Percentiles rank a stretch among this genome's conserved stretches.
Conservation (phyloP, 495 filamentous ascomycete species). For the Bacidia gigantensis region DNA sequence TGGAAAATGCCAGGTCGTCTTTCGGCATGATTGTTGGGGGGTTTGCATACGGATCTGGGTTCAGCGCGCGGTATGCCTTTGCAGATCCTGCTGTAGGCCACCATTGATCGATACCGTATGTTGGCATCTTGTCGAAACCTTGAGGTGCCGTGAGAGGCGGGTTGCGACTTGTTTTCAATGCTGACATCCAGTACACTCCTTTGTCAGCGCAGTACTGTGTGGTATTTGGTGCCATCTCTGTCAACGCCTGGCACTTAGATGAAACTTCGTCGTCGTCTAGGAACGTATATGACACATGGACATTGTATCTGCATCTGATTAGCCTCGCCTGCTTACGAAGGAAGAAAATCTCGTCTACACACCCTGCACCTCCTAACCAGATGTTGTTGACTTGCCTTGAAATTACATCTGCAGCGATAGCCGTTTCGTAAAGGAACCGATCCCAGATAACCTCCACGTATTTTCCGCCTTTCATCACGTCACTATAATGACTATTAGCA, state of each 20-base stretch:
- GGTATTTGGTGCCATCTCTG: neutral
- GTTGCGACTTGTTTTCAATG: neutral
- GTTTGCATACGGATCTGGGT: neutral
- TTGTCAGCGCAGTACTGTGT: constrained; percentile 15
- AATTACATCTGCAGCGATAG: neutral
- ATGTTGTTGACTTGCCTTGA: constrained; percentile 1
- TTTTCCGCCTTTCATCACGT: neutral
- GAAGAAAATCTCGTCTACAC: neutral
- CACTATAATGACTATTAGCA: neutral
- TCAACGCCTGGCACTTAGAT: neutral
- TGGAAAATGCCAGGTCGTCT: neutral
- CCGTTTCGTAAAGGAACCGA: neutral
- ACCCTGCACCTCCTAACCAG: neutral
- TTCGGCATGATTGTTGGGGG: neutral
- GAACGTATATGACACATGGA: constrained; percentile 1
- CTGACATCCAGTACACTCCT: constrained; percentile 9
- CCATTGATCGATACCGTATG: neutral
- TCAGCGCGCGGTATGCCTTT: neutral
- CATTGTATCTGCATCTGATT: neutral
- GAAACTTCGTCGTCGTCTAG: constrained; percentile 2
- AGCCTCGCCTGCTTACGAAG: neutral
- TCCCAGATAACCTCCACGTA: neutral
- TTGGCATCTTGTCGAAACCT: neutral
- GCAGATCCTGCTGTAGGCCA: neutral
- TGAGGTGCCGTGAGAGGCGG: neutral